Percentiles rank a stretch among this genome's conserved stretches.
phyloP scores from a whole-genome alignment of 2,329 filamentous ascomycete species.

The Fusarium annulatum region DNA sequence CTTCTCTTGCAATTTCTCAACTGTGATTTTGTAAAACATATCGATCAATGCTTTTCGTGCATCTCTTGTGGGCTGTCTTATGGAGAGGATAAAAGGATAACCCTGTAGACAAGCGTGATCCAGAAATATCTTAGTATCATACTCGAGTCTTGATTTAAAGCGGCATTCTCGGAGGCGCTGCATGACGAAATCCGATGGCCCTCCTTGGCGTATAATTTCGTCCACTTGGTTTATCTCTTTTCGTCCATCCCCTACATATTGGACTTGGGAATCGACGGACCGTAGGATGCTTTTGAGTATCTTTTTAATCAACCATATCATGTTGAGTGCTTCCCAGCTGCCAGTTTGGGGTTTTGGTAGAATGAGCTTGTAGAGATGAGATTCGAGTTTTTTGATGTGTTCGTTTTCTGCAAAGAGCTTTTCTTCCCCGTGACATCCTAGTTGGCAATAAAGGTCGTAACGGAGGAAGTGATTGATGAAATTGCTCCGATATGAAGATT shows the following conservation, averaged over 20 bases:
- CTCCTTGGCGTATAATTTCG: background rate
- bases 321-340: background rate
- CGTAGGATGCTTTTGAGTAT: accelerated
- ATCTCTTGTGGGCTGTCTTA: background rate
- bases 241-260: background rate
- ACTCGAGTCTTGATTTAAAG: accelerated
- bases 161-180: background rate
- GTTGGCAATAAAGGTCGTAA: background rate
- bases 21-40: background rate
- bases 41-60: background rate
- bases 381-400: background rate
- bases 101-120: background rate
- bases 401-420: background rate
- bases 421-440: background rate
- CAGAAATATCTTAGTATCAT: background rate
- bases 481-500: background rate
- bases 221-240: background rate
- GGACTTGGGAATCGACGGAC: accelerated
- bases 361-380: background rate
- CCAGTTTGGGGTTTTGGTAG: background rate
- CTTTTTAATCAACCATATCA: background rate
- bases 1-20: background rate
- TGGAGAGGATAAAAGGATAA: accelerated
- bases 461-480: background rate
- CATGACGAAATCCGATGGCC: background rate